Percentiles rank a stretch among this genome's conserved stretches.
phyloP scores from a whole-genome alignment of 2,329 filamentous ascomycete species.

The Hymenoscyphus occultus region DNA sequence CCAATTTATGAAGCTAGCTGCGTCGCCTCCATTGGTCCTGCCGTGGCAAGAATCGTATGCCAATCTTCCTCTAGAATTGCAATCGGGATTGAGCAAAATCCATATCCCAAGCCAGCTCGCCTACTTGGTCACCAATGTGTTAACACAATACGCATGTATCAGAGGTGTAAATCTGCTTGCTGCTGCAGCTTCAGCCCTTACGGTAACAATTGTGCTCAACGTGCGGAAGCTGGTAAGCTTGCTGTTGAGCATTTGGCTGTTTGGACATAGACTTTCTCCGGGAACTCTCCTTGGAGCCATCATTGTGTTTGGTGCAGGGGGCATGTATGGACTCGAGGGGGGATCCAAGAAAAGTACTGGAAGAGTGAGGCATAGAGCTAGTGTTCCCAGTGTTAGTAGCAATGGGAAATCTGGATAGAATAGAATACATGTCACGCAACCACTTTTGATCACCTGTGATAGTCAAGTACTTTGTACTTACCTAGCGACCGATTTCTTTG shows the following conservation, averaged over 20 bases:
- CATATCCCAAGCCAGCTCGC: constrained; percentile 65
- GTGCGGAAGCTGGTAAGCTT: constrained; percentile 91
- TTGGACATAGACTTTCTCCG: constrained; percentile 76
- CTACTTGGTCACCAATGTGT: constrained; percentile 70
- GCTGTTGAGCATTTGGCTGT: constrained; percentile 87
- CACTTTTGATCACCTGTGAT: background rate
- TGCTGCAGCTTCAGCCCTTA: constrained; percentile 83
- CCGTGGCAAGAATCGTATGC: constrained; percentile 27
- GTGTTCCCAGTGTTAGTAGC: constrained; percentile 19
- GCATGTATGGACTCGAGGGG: constrained; percentile 77
- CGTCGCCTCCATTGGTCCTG: constrained; percentile 60
- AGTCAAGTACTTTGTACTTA: too few relatives aligned
- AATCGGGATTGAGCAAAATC: constrained; percentile 37
- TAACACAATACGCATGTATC: constrained; percentile 94
- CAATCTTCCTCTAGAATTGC: constrained; percentile 40
- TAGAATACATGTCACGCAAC: constrained; percentile 4
- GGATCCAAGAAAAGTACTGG: constrained; percentile 38
- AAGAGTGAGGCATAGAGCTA: constrained; percentile 35
- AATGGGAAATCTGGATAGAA: constrained; percentile 34
- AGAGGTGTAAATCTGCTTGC: constrained; percentile 93
- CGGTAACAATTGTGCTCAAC: constrained; percentile 94
- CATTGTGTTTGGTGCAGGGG: constrained; percentile 88
- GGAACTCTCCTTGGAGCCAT: constrained; percentile 78
- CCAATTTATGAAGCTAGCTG: constrained; percentile 61
- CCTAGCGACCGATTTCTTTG: background rate